Percentiles rank a stretch among this genome's conserved stretches.
phyloP scores from a whole-genome alignment of 2,329 filamentous ascomycete genomes.

The Blastomyces parvus region DNA sequence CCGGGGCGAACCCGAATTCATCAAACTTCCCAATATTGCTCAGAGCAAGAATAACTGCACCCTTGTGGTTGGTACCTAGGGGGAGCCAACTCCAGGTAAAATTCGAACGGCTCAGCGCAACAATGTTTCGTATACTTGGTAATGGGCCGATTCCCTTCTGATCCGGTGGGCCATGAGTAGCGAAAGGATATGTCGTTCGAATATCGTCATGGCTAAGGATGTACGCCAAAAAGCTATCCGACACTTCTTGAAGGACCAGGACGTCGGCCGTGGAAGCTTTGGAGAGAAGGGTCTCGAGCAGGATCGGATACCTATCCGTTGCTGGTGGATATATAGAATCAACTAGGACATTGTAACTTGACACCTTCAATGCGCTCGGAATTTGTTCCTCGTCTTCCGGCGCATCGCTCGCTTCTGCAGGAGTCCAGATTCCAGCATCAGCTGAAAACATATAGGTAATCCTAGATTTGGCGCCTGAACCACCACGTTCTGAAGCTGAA shows the following conservation, averaged over 20 bases:
- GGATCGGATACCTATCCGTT: conserved; percentile 28
- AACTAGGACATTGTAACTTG: conserved; percentile 39
- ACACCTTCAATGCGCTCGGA: conserved; percentile 23
- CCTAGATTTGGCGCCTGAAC: conserved; percentile 4
- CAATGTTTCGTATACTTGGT: conserved; percentile 51
- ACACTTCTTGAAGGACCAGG: conserved; percentile 52
- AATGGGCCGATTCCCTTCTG: conserved; percentile 47
- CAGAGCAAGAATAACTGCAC: conserved; percentile 44
- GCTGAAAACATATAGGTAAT: conserved; percentile 25
- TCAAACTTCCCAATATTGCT: conserved; percentile 25
- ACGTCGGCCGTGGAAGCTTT: conserved; percentile 29
- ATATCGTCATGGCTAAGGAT: conserved; percentile 43
- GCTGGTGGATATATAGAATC: conserved; percentile 31
- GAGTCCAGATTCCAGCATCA: conserved; percentile 21
- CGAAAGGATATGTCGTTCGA: conserved; percentile 44
- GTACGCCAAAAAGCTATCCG: conserved; percentile 51
- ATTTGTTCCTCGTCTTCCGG: conserved; percentile 6
- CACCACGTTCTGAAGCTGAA: neutral
- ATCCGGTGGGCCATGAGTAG: conserved; percentile 48
- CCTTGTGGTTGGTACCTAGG: conserved; percentile 49
- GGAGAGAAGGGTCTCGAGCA: conserved; percentile 29
- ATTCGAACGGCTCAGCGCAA: conserved; percentile 48
- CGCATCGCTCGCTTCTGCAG: conserved; percentile 2
- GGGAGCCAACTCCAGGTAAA: conserved; percentile 50
- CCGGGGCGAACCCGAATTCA: conserved; percentile 25